Base-by-base conservation (phyloP, 768 basidiomycete species). In the Rhodotorula babjevae region DNA sequence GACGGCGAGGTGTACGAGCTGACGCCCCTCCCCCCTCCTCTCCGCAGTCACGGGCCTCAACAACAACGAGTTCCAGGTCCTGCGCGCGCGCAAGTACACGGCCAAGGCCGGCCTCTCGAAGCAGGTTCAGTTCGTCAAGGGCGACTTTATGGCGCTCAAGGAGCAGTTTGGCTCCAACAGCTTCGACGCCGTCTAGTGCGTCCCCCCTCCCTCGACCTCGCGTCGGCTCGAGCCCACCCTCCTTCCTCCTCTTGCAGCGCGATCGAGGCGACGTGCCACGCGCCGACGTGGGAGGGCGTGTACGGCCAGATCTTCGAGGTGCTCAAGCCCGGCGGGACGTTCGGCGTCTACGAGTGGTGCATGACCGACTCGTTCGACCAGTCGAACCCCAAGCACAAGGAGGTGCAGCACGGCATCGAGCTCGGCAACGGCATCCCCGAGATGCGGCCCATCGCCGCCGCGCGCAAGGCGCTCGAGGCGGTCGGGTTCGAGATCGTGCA, bases 261-360 rank as follows among this genome's bases (percentile, higher is more conserved):
- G 60, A 97, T 99, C 75, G 96, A 99, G 84, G 95, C 96, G 1
- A 99, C 96, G 40, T 90, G 90, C 49, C 96, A 99, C 79, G 93
- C 96, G 1, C 96, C 96, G 2, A 87, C 89, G 36, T 97, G 90
- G 86, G 94, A 96, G 79, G 93, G 93, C 65, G 90, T 98, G 29
- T 99, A 98, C 79, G 87, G 89, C 59, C 88, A 98, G 82, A 96
- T 97, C 80, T 86, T 86, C 81, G 91, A 90, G 82, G 90, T 96
- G 42, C 85, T 98, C 78, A 98, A 97, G 84, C 95, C 95, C 1
- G 95, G 94, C 83, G 95, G 95, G 74, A 84, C 90, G 60, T 96
- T 96, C 81, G 95, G 94, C 79, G 90, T 98, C 50, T 99, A 98
- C 82, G 96, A 98, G 81, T 99, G 95, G 95, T 89, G 88, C 82